Percentiles rank a stretch among this genome's conserved stretches.
Evolutionary conservation across 2,329 filamentous ascomycete species (phyloP).

Genomic region (Trichoderma pleuroti): DNA sequence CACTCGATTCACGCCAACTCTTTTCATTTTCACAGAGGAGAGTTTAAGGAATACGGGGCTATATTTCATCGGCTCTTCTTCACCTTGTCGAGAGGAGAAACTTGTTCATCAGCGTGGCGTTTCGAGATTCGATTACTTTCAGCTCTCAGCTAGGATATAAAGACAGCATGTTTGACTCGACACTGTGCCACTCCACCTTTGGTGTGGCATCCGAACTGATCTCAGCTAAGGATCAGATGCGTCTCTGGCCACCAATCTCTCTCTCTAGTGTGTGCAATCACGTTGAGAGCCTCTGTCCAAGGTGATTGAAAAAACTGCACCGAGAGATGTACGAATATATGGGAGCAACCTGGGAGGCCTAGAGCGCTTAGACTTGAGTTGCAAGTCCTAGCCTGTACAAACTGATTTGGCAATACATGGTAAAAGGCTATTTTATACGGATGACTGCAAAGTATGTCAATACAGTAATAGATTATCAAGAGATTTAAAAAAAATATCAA

Average conservation of each 20-base stretch:
- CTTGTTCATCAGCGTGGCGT: constrained; percentile 38
- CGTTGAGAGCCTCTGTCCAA: not conserved
- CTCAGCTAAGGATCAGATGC: not conserved
- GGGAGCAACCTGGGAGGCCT: not conserved
- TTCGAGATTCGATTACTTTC: constrained; percentile 26
- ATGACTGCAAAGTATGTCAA: constrained; percentile 10
- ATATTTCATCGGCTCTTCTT: not conserved
- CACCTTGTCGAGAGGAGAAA: not conserved
- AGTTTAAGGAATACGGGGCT: not conserved
- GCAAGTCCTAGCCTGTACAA: not conserved
- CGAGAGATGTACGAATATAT: not conserved
- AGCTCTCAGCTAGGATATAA: not conserved
- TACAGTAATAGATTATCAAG: constrained; percentile 4
- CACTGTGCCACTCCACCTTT: not conserved
- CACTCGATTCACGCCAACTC: not conserved
- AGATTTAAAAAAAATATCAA: not conserved
- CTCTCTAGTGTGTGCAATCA: not conserved
- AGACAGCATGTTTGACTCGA: not conserved
- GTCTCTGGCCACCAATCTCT: not conserved
- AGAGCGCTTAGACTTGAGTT: not conserved
- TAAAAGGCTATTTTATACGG: constrained; percentile 3
- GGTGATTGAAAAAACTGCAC: not conserved
- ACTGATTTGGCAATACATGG: not conserved
- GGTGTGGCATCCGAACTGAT: not conserved
- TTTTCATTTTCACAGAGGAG: too few species aligned